Percentiles rank a stretch among this genome's conserved stretches.
Conservation (phyloP, 2,329 filamentous ascomycete species). For the Verticillium albo-atrum region DNA sequence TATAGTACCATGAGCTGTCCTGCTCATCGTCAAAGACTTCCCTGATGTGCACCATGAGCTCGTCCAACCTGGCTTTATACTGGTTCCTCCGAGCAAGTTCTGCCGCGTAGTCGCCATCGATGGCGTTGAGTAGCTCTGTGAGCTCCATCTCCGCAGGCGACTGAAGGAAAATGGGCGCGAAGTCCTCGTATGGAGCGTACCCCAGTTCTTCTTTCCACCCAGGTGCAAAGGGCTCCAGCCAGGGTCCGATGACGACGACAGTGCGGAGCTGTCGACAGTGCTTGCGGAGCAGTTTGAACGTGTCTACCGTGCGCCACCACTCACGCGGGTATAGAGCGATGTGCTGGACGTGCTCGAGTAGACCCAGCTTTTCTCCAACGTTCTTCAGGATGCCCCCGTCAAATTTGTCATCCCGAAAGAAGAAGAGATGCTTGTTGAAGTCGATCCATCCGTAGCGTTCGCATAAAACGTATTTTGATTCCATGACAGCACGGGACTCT, state of each 20-base stretch:
- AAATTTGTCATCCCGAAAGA: slow-evolving; percentile 1
- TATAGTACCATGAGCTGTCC: background rate
- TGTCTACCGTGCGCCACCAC: background rate
- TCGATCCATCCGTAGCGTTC: background rate
- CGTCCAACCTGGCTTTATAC: background rate
- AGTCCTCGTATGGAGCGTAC: background rate
- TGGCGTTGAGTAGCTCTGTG: background rate
- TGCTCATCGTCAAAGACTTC: background rate
- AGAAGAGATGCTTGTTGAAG: slow-evolving; percentile 1
- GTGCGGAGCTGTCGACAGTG: background rate
- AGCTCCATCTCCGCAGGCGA: background rate
- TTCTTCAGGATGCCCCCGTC: background rate
- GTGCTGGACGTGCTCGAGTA: background rate
- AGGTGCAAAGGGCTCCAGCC: background rate
- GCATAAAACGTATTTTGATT: background rate
- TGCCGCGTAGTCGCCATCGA: background rate
- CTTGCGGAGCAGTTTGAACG: background rate
- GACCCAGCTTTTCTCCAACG: background rate
- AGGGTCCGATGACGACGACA: background rate
- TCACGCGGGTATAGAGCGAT: background rate
- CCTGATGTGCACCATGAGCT: background rate
- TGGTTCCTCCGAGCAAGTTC: background rate
- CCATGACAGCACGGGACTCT: background rate
- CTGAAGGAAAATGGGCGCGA: background rate
- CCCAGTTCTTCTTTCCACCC: background rate